A percentile compares a stretch with the other conserved stretches of the same genome.
These are phyloP conservation scores for Logfia minima DNA, from an alignment of 129 eudicot genomes.

Conservation along the genomic window DNA sequence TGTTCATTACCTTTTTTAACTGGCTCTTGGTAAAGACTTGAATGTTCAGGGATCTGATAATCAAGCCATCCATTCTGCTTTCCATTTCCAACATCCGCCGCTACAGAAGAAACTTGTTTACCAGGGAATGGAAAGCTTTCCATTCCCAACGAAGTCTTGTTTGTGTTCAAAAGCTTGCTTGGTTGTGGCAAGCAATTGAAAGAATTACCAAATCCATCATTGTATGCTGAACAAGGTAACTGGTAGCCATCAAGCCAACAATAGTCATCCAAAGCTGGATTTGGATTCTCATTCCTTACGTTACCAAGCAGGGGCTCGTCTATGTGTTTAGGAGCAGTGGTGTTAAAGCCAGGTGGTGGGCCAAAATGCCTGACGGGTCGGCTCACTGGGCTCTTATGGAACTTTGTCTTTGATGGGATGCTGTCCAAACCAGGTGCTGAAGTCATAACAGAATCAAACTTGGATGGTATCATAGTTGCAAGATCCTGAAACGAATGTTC, in stretches of 20 bases:
- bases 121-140: slow-evolving; percentile 93
- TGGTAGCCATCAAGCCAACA: slow-evolving; percentile 90
- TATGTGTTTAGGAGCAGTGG: slow-evolving; percentile 41
- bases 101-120: slow-evolving; percentile 60
- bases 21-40: slow-evolving; percentile 49
- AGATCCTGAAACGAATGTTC: slow-evolving; percentile 35
- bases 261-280: slow-evolving; percentile 63
- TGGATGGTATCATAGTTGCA: slow-evolving; percentile 50
- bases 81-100: slow-evolving; percentile 31
- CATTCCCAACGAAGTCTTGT: slow-evolving; percentile 49
- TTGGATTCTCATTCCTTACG: slow-evolving; percentile 27
- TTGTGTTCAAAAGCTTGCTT: slow-evolving; percentile 43
- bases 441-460: slow-evolving; percentile 50
- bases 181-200: slow-evolving; percentile 44
- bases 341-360: slow-evolving; percentile 91
- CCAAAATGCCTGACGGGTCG: slow-evolving; percentile 75
- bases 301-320: slow-evolving; percentile 40
- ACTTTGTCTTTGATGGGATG: slow-evolving; percentile 42
- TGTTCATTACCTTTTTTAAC: slow-evolving; percentile 60
- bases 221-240: slow-evolving; percentile 46
- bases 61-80: slow-evolving; percentile 53
- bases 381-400: slow-evolving; percentile 68
- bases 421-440: slow-evolving; percentile 41
- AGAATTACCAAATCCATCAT: slow-evolving; percentile 49
- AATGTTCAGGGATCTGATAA: slow-evolving; percentile 43